Evolutionary conservation across 1,139 yeast species (phyloP), one percentile per base, ranked within the genome.

Genomic region (Suhomyces kunorum): DNA sequence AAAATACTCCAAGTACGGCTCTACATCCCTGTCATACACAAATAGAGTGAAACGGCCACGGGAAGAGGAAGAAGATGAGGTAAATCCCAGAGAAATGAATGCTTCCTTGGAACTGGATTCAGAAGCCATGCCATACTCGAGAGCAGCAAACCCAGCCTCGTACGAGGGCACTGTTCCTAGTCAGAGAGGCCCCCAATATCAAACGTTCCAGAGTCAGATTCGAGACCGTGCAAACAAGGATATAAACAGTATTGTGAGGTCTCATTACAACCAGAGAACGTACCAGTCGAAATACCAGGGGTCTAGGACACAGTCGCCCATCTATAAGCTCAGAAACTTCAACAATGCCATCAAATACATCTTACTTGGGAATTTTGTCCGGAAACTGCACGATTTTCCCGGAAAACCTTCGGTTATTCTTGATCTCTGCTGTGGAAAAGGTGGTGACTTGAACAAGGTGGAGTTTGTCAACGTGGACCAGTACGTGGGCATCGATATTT

Each of bases 371-470:
- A 83, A 83, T 50, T 81, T 73, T 61, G 80, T 83, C 38, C 66
- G 64, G 30, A 56, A 58, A 17, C 30, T 29, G 19, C 24, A 24
- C 4, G 66, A 64, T 27, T 68, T 68, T 7, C 68, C 73, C 2
- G 78, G 76, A 24, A 53, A 50, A 1, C 67, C 71, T 1, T 59
- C 63, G 15, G 60, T 67, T 9, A 51, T 86, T 1, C 67, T 92
- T 28, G 99, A 92, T 56, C 64, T 92, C 40, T 96, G 97, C 16
- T 92, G 98, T 63, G 99, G 99, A 12, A 94, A 92, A 61, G 99
- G 99, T 33, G 99, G 99, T 14, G 99, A 92, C 64, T 67, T 94
- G 54, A 80, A 86, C 54, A 92, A 92, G 62, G 90, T 96, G 81
- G 87, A 82, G 41, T 80, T 80, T 53, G 84, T 87, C 2, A 71